A percentile compares a stretch with the other conserved stretches of the same genome.
Conservation (phyloP, 495 filamentous ascomycete species). For the Penicillium samsonianum region DNA sequence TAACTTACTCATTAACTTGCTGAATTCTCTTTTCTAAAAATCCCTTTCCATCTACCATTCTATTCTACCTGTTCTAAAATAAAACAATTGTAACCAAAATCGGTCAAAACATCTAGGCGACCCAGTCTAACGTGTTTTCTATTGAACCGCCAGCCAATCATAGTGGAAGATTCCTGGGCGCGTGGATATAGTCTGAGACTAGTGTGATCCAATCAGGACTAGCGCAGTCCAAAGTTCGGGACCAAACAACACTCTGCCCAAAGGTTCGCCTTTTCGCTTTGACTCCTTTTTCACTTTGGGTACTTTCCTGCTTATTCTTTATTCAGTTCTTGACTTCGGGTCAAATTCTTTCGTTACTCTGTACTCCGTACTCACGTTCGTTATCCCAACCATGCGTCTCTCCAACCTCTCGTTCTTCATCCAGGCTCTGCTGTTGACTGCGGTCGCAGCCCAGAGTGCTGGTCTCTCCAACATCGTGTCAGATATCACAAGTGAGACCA, state of each 20-base stretch:
- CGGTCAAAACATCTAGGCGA: not conserved
- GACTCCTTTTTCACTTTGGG: constrained; percentile 18
- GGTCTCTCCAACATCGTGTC: constrained; percentile 25
- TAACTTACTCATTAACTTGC: too few relatives aligned
- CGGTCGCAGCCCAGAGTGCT: constrained; percentile 38
- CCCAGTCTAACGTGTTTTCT: constrained; percentile 7
- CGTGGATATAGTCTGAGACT: constrained; percentile 8
- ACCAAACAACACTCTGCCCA: constrained; percentile 3
- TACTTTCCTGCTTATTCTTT: constrained; percentile 8
- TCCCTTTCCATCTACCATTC: too few relatives aligned
- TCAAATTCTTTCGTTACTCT: constrained; percentile 19
- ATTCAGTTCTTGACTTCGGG: constrained; percentile 7
- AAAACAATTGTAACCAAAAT: not conserved
- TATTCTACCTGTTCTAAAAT: too few relatives aligned
- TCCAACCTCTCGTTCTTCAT: constrained; percentile 38
- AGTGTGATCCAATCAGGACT: not conserved
- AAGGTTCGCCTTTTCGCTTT: constrained; percentile 8
- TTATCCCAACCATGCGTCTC: constrained; percentile 40
- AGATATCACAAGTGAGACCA: constrained; percentile 23
- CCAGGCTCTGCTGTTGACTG: constrained; percentile 43
- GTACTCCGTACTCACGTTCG: not conserved
- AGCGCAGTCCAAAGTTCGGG: constrained; percentile 1
- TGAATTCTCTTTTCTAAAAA: too few relatives aligned
- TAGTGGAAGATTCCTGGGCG: not conserved
- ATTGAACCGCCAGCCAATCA: constrained; percentile 1